phyloP scores from a whole-genome alignment of 441 rosid genomes.

The Erodium texanum region DNA sequence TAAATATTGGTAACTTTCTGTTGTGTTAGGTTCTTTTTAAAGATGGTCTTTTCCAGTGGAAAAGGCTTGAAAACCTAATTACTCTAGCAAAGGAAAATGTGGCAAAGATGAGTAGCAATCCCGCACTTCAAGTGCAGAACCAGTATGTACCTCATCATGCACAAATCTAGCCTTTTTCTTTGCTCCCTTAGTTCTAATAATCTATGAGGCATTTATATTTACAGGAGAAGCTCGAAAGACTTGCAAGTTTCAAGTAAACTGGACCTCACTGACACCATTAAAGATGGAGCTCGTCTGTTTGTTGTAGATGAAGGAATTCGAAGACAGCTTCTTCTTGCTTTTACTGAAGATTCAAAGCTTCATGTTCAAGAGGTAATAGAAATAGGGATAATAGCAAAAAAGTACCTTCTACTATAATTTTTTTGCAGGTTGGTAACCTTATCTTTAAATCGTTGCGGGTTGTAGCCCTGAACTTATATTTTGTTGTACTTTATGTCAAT shows the following conservation, averaged over 20 bases:
- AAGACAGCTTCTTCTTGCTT: slow-evolving; percentile 78
- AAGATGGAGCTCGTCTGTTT: slow-evolving; percentile 91
- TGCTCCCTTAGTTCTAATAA: slow-evolving; percentile 11
- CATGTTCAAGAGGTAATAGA: slow-evolving; percentile 73
- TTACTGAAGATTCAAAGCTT: slow-evolving; percentile 90
- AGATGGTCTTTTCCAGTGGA: slow-evolving; percentile 88
- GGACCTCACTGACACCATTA: slow-evolving; percentile 76
- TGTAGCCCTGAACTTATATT: too few relatives aligned
- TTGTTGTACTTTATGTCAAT: too few relatives aligned
- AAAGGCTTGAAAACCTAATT: slow-evolving; percentile 83
- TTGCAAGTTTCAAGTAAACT: slow-evolving; percentile 43
- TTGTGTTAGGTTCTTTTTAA: slow-evolving; percentile 67
- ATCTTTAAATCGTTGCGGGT: too few relatives aligned
- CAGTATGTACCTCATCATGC: slow-evolving; percentile 28
- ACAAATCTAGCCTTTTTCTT: background rate
- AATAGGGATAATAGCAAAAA: too few relatives aligned
- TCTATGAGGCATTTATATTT: background rate
- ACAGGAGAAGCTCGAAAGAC: slow-evolving; percentile 42
- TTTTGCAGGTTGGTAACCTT: too few relatives aligned
- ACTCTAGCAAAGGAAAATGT: slow-evolving; percentile 91
- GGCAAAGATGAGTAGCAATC: slow-evolving; percentile 86
- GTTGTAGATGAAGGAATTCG: slow-evolving; percentile 75
- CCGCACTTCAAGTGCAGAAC: slow-evolving; percentile 47
- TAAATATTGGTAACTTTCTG: background rate
- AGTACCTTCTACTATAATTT: too few relatives aligned